These are phyloP conservation scores for Saccharomycopsis crataegensis DNA, from an alignment of 1,139 yeast species.

Conservation along the genomic window DNA sequence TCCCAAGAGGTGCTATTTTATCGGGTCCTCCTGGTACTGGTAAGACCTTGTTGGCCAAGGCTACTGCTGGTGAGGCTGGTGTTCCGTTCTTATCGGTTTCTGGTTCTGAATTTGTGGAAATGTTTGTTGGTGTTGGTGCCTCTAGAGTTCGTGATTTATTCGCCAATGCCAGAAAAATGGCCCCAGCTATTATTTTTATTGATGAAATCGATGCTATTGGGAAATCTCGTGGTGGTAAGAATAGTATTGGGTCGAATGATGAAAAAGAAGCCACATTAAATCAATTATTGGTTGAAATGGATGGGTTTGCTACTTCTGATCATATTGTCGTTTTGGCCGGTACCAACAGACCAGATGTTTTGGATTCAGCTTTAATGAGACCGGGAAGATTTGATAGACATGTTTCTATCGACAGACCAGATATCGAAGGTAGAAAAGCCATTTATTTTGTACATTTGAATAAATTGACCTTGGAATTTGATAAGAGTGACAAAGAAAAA, in stretches of 20 bases:
- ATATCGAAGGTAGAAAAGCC: slow-evolving; percentile 86
- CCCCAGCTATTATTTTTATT: slow-evolving; percentile 89
- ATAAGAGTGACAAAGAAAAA: slow-evolving; percentile 34
- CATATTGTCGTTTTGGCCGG: slow-evolving; percentile 97
- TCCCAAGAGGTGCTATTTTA: slow-evolving; percentile 94
- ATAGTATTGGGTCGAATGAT: slow-evolving; percentile 80
- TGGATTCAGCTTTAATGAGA: slow-evolving; percentile 87
- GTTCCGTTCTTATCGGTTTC: slow-evolving; percentile 93
- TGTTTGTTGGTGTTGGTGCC: slow-evolving; percentile 99
- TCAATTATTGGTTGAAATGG: slow-evolving; percentile 95
- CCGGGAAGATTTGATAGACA: slow-evolving; percentile 98
- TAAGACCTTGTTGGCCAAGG: slow-evolving; percentile 94
- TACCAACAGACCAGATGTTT: slow-evolving; percentile 89
- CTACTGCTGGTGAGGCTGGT: slow-evolving; percentile 98
- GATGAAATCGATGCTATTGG: slow-evolving; percentile 99
- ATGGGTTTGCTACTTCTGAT: slow-evolving; percentile 83
- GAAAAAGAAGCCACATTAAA: slow-evolving; percentile 95
- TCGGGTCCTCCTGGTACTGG: slow-evolving; percentile 99
- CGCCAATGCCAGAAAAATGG: slow-evolving; percentile 83
- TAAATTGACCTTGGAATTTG: slow-evolving; percentile 49
- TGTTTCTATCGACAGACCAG: slow-evolving; percentile 85
- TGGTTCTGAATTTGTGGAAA: slow-evolving; percentile 97
- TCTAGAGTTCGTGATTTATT: slow-evolving; percentile 93
- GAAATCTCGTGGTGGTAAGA: slow-evolving; percentile 79
- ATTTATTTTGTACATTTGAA: slow-evolving; percentile 79